A percentile compares a stretch with the other conserved stretches of the same genome.
Conservation (phyloP, 257 asterid species). For the Plantago ovata region DNA sequence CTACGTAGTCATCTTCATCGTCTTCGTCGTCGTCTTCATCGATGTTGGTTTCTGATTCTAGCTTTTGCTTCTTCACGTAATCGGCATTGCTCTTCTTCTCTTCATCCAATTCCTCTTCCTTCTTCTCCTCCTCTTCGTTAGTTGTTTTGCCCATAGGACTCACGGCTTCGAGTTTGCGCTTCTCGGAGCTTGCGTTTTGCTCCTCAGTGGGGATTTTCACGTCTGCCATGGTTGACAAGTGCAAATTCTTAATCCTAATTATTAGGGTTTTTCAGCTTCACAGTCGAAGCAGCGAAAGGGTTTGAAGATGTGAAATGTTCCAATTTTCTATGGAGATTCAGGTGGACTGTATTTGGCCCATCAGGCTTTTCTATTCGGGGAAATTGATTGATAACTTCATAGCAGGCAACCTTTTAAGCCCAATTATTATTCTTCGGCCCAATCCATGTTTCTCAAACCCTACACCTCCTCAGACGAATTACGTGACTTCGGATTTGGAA, state of each 20-base stretch:
- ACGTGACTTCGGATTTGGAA: no score
- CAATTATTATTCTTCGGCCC: neutral
- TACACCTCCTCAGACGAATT: neutral
- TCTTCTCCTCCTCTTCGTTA: conserved; percentile 14
- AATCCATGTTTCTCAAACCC: neutral
- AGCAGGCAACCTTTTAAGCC: neutral
- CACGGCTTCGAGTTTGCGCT: conserved; percentile 1
- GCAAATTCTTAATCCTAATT: no score
- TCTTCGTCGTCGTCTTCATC: conserved; percentile 2
- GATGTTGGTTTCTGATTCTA: conserved; percentile 10
- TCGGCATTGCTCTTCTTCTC: conserved; percentile 7
- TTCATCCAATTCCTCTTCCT: neutral
- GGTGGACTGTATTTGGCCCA: no score
- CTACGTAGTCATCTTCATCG: conserved; percentile 12
- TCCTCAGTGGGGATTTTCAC: neutral
- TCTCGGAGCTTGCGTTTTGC: conserved; percentile 4
- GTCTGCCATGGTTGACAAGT: conserved; percentile 11
- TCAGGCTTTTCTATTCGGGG: no score
- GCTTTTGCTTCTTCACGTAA: conserved; percentile 34
- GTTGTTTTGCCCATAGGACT: conserved; percentile 4
- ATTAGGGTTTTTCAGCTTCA: no score
- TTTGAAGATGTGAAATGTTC: neutral
- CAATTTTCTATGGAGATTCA: no score
- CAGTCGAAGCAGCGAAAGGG: no score
- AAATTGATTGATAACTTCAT: no score